Evolutionary conservation across 192 early-diverging fungal species (phyloP).

Genomic region (Coemansia sp.): DNA sequence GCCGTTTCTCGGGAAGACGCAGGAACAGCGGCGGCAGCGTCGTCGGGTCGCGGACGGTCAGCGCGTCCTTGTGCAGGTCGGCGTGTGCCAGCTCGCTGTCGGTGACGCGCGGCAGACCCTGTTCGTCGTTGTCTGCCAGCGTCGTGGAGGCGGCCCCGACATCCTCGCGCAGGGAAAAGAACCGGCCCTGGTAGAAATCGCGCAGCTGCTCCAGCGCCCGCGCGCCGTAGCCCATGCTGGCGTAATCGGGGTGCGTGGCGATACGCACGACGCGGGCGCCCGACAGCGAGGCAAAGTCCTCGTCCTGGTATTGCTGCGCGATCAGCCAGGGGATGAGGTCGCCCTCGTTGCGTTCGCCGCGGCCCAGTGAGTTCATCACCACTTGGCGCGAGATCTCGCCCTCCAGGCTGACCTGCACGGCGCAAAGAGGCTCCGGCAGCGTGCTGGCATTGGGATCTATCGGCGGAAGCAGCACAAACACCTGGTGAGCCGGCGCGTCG

Average conservation of each 20-base stretch:
- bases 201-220: constrained; percentile 84
- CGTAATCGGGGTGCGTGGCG: constrained; percentile 96
- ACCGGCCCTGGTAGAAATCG: constrained; percentile 82
- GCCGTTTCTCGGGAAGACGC: constrained; percentile 74
- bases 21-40: constrained; percentile 92
- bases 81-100: constrained; percentile 58
- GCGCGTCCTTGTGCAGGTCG: constrained; percentile 67
- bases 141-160: too few relatives aligned
- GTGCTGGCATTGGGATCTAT: constrained; percentile 62
- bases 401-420: constrained; percentile 87
- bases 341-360: constrained; percentile 83
- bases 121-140: constrained; percentile 55
- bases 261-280: constrained; percentile 97
- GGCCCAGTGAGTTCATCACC: constrained; percentile 75
- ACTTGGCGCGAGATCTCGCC: constrained; percentile 89
- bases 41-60: constrained; percentile 80
- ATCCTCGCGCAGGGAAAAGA: constrained; percentile 59
- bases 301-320: constrained; percentile 92
- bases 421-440: constrained; percentile 91
- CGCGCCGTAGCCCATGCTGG: constrained; percentile 94
- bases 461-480: constrained; percentile 95
- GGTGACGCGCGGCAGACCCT: constrained; percentile 54
- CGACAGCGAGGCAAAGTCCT: constrained; percentile 90
- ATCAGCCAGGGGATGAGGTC: constrained; percentile 98
- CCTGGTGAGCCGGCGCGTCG: constrained; percentile 96